These are phyloP conservation scores for Pythium scleroteichum DNA, from an alignment of 352 stramenopile genomes.

Conservation along the genomic window DNA sequence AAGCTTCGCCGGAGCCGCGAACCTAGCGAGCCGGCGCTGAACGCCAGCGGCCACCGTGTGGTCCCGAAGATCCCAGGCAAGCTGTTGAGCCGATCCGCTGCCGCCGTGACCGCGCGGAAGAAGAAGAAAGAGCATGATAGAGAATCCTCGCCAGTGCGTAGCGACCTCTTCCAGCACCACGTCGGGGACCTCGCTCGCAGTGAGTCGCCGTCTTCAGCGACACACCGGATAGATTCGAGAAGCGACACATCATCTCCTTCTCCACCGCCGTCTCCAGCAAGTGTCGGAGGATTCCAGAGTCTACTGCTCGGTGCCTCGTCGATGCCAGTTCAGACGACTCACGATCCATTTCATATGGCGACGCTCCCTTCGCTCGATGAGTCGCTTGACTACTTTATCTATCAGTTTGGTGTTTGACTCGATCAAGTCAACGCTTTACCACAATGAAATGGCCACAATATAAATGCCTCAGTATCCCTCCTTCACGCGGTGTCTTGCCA, in stretches of 20 bases:
- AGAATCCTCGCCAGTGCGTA: not conserved
- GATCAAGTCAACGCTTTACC: no score
- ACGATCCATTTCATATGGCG: no score
- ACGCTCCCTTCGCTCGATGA: slow-evolving; percentile 53
- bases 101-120: not conserved
- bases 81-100: slow-evolving; percentile 1
- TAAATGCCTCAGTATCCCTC: no score
- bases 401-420: not conserved
- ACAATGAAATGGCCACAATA: no score
- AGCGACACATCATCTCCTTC: not conserved
- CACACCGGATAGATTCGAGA: no score
- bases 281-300: not conserved
- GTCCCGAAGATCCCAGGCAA: slow-evolving; percentile 13
- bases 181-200: not conserved
- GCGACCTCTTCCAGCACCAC: not conserved
- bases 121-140: not conserved
- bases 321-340: not conserved
- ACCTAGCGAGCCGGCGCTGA: not conserved
- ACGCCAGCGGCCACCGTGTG: slow-evolving; percentile 12
- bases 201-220: not conserved
- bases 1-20: slow-evolving; percentile 50
- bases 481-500: no score
- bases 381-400: slow-evolving; percentile 65
- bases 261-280: not conserved
- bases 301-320: not conserved